phyloP scores from a whole-genome alignment of 164 flowering plant species.

The Saururus chinensis region DNA sequence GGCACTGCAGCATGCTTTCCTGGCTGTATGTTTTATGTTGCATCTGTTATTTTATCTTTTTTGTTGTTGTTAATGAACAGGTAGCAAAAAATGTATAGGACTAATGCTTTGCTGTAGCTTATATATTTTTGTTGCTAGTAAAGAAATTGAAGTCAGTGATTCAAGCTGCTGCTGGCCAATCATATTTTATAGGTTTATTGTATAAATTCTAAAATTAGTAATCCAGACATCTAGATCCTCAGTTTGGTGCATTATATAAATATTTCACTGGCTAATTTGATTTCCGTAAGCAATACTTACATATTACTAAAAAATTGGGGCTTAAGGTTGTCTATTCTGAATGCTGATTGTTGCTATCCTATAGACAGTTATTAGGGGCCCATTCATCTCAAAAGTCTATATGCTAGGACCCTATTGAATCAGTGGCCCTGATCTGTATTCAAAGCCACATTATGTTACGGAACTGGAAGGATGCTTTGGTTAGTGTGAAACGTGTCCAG shows the following conservation, averaged over 20 bases:
- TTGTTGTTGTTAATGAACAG: neutral
- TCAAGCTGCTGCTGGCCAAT: no score
- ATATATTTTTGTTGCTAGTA: neutral
- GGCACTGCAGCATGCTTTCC: slow-evolving; percentile 81
- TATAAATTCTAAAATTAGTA: neutral
- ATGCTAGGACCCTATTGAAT: no score
- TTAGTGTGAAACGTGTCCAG: neutral
- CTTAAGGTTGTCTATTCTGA: no score
- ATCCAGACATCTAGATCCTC: neutral
- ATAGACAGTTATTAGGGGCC: neutral
- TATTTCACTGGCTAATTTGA: no score
- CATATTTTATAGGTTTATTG: no score
- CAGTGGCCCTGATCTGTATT: no score
- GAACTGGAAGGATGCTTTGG: neutral
- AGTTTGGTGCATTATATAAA: neutral
- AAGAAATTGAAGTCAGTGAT: no score
- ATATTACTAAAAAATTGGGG: no score
- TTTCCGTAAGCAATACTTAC: no score
- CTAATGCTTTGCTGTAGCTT: neutral
- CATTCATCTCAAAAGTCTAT: neutral
- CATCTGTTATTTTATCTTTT: neutral
- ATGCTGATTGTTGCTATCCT: neutral
- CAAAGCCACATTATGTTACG: no score
- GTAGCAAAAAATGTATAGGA: neutral
- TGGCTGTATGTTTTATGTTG: slow-evolving; percentile 79